phyloP scores from a whole-genome alignment of 2,329 filamentous ascomycete species.

The Tolypocladium ovalisporum region DNA sequence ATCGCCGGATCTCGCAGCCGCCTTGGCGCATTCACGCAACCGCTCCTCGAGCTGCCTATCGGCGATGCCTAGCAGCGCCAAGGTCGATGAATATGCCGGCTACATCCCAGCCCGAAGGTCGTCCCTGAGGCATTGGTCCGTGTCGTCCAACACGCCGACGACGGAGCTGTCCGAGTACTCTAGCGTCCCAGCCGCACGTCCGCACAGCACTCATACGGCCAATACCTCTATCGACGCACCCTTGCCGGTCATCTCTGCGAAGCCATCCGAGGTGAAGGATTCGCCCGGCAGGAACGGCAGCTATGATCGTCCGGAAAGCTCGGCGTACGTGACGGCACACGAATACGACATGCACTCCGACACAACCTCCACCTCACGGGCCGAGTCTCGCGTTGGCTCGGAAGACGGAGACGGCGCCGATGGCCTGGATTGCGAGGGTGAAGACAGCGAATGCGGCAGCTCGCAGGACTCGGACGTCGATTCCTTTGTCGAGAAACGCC shows the following conservation, averaged over 20 bases:
- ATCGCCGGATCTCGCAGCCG: not conserved
- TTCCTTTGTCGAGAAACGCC: conserved; percentile 15
- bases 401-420: not conserved
- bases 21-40: not conserved
- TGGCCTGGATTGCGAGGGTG: not conserved
- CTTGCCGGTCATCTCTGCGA: not conserved
- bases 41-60: not conserved
- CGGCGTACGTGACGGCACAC: not conserved
- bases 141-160: conserved; percentile 30
- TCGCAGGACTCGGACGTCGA: conserved; percentile 19
- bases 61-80: not conserved
- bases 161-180: conserved; percentile 23
- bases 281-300: not conserved
- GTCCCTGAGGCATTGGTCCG: conserved; percentile 25
- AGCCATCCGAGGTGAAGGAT: not conserved
- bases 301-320: not conserved
- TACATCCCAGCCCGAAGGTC: conserved; percentile 3
- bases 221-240: conserved; percentile 32
- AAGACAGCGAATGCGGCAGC: conserved; percentile 4
- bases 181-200: conserved; percentile 26
- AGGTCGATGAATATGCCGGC: conserved; percentile 1
- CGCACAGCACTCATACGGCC: conserved; percentile 31
- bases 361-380: not conserved
- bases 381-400: not conserved
- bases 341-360: not conserved